Evolutionary conservation across 495 filamentous ascomycete species (phyloP).

Genomic region (Podospora anserina): DNA sequence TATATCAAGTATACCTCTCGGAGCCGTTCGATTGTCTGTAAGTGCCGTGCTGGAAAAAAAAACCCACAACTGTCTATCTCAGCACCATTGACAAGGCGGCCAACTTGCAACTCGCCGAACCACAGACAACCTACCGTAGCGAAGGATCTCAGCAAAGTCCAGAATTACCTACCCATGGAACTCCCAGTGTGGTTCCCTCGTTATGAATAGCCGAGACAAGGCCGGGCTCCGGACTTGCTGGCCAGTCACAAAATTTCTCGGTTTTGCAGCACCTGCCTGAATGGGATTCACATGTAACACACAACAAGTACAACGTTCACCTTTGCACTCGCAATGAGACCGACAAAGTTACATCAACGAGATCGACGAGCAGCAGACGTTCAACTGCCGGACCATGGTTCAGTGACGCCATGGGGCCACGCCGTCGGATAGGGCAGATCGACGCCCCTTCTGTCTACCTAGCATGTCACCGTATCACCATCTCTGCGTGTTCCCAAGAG

Average conservation of each 20-base stretch:
- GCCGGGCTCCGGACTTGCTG: neutral
- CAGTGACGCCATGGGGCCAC: neutral
- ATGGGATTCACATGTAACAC: neutral
- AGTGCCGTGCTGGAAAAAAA: neutral
- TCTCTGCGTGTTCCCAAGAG: neutral
- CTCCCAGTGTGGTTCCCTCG: neutral
- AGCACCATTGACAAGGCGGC: neutral
- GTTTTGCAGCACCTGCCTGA: neutral
- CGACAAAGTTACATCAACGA: neutral
- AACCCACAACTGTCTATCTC: neutral
- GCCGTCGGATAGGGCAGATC: neutral
- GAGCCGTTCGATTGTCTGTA: no score
- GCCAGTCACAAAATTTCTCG: neutral
- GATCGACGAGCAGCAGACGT: neutral
- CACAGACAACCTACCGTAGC: neutral
- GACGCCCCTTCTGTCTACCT: no score
- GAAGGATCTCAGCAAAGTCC: neutral
- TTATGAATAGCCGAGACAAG: neutral
- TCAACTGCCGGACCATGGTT: neutral
- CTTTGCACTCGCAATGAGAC: neutral
- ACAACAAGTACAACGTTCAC: neutral
- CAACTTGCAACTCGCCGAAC: neutral
- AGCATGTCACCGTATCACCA: neutral
- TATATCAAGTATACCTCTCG: no score
- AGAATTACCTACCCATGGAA: neutral